phyloP scores from a whole-genome alignment of 352 stramenopile genomes.

The Globisporangium radiosum region DNA sequence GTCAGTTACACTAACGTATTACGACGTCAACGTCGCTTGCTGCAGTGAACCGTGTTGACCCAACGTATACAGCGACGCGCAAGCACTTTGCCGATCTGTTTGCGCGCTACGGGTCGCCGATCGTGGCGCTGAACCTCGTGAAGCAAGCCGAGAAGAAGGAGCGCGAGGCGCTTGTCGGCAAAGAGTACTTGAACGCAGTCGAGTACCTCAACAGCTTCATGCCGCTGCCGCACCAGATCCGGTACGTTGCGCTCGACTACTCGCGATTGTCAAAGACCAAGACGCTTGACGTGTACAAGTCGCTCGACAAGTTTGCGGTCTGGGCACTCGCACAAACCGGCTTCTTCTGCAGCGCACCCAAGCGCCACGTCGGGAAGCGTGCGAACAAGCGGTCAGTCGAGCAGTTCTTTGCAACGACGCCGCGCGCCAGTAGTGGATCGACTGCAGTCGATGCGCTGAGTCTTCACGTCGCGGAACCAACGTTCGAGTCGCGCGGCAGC shows the following conservation, averaged over 20 bases:
- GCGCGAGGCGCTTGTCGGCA: conserved; percentile 96
- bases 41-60: conserved; percentile 92
- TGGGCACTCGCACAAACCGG: conserved; percentile 96
- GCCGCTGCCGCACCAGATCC: conserved; percentile 89
- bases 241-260: conserved; percentile 97
- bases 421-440: conserved; percentile 1
- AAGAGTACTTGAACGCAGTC: conserved; percentile 96
- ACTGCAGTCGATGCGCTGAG: no score
- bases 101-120: conserved; percentile 93
- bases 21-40: no score
- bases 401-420: conserved; percentile 24
- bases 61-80: conserved; percentile 93
- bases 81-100: conserved; percentile 94
- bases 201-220: conserved; percentile 97
- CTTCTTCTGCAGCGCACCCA: conserved; percentile 94
- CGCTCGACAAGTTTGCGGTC: conserved; percentile 92
- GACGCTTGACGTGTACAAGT: conserved; percentile 90
- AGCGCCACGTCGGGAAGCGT: conserved; percentile 62
- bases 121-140: conserved; percentile 97
- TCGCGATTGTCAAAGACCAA: conserved; percentile 92
- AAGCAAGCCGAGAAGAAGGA: conserved; percentile 97
- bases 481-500: not conserved
- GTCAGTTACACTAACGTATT: no score
- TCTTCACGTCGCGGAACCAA: not conserved
- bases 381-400: conserved; percentile 52